Evolutionary conservation across 208 protist species (phyloP), one percentile per base, ranked within the genome.

Genomic region (Trypanosoma lewisi): DNA sequence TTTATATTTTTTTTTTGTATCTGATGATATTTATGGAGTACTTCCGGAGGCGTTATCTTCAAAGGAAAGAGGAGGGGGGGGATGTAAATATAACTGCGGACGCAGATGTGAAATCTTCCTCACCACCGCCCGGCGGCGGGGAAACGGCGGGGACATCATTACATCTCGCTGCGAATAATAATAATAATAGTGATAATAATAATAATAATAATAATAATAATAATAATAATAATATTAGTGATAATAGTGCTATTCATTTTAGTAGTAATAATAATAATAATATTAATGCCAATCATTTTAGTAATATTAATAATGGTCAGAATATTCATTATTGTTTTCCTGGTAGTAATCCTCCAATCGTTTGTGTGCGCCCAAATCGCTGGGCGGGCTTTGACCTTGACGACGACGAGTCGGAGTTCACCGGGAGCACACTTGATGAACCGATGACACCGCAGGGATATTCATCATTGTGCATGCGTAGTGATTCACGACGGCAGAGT

Each of bases 391-490:
- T 50, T 39, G 62, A 77, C 14, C 45, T 63, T 16, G 37, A 60
- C 27, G 68, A 71, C 17, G 66, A 70, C 11, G 57, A 77, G 14
- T 28, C 48, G 8, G 51, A 59, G 11, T 17, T 64, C 12, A 63
- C 47, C 4, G 58, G 66, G 2, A 73, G 63, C 28, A 63, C 72
- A 21, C 33, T 77, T 50, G 72, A 78, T 45, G 75, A 55, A 39
- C 80, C 80, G 23, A 85, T 85, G 70, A 85, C 80, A 19, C 72
- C 75, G n/a, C 69, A 82, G 53, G 75, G 73, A 33, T 85, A 74
- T 55, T 80, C 70, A 0, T 72, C 70, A 14, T 47, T 82, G 52
- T 19, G 30, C 12, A 17, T 49, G 2, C 44, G 14, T 16, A 51
- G 25, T 55, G 48, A 70, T 8, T 4, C 27, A 21, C 45, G n/a